phyloP scores from a whole-genome alignment of 78 protist genomes.

The Chrysochromulina tobinii region DNA sequence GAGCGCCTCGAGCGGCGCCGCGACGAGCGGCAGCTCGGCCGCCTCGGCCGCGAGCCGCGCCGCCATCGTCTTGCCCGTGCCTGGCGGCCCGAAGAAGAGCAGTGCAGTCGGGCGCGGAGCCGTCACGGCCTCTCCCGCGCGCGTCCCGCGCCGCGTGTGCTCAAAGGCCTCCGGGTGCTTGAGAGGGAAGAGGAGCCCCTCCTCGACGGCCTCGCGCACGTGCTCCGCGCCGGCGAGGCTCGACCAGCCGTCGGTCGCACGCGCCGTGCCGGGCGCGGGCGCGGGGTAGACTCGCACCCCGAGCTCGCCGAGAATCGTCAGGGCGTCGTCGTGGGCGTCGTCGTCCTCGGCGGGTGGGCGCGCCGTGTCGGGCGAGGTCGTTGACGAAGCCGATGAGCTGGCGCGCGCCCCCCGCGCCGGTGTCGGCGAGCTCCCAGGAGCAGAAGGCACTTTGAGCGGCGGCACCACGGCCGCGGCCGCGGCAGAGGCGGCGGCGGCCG shows the following conservation, averaged over 20 bases:
- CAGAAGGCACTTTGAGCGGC: too few species aligned
- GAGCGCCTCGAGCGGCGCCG: not conserved
- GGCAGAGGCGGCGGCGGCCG: too few species aligned
- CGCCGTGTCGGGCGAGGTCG: too few species aligned
- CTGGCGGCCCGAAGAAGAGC: constrained; percentile 10
- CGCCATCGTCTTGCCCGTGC: constrained; percentile 14
- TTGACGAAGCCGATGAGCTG: too few species aligned
- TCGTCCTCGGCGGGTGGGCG: too few species aligned
- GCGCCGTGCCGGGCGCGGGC: too few species aligned
- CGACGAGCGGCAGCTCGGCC: not conserved
- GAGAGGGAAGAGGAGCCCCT: not conserved
- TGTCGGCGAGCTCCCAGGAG: too few species aligned
- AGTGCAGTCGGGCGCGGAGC: not conserved
- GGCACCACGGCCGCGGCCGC: too few species aligned
- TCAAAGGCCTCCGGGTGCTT: not conserved
- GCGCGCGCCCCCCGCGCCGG: too few species aligned
- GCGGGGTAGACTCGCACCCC: too few species aligned
- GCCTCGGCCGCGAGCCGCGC: not conserved
- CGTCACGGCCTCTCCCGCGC: not conserved
- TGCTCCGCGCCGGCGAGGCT: not conserved
- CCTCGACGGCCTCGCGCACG: not conserved
- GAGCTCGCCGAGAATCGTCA: too few species aligned
- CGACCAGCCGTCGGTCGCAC: not conserved
- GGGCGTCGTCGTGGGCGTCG: too few species aligned
- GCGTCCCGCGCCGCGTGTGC: not conserved